These are phyloP conservation scores for Botryosphaeria dothidea DNA, from an alignment of 2,329 filamentous ascomycete genomes.

Conservation along the genomic window DNA sequence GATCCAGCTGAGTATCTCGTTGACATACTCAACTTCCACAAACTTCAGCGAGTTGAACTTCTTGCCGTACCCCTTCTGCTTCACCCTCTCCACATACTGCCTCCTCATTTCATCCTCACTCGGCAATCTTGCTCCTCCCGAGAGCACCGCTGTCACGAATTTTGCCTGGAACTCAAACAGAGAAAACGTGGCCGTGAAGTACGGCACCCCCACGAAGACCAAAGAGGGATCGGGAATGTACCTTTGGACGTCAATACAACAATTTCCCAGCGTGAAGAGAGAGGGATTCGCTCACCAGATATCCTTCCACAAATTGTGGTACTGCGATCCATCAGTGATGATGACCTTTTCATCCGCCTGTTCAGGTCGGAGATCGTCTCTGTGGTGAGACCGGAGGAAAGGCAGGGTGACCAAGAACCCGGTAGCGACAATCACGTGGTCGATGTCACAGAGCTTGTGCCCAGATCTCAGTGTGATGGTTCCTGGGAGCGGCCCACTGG, in stretches of 20 bases:
- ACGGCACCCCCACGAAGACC: constrained; percentile 65
- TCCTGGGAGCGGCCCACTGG: constrained; percentile 48
- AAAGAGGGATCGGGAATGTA: constrained; percentile 68
- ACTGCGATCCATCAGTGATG: constrained; percentile 64
- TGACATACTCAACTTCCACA: constrained; percentile 41
- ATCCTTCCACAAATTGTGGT: constrained; percentile 69
- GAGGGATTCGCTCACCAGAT: no score
- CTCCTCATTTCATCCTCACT: constrained; percentile 41
- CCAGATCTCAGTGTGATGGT: constrained; percentile 57
- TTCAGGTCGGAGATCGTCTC: constrained; percentile 44
- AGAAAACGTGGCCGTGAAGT: constrained; percentile 67
- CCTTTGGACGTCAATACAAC: no score
- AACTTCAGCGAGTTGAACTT: constrained; percentile 47
- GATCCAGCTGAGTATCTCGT: constrained; percentile 41
- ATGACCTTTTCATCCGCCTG: constrained; percentile 56
- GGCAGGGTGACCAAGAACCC: constrained; percentile 70
- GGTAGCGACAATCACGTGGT: constrained; percentile 65
- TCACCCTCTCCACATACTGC: constrained; percentile 41
- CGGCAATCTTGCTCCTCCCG: constrained; percentile 54
- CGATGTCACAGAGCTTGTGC: constrained; percentile 53
- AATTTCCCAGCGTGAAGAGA: no score
- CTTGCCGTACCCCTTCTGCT: constrained; percentile 43
- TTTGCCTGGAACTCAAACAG: constrained; percentile 72
- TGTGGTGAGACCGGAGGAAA: constrained; percentile 58
- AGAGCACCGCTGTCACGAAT: constrained; percentile 58